Percentiles rank a stretch among this genome's conserved stretches.
These are phyloP conservation scores for Tolypocladium inflatum DNA, from an alignment of 2,329 filamentous ascomycete genomes.

Conservation along the genomic window DNA sequence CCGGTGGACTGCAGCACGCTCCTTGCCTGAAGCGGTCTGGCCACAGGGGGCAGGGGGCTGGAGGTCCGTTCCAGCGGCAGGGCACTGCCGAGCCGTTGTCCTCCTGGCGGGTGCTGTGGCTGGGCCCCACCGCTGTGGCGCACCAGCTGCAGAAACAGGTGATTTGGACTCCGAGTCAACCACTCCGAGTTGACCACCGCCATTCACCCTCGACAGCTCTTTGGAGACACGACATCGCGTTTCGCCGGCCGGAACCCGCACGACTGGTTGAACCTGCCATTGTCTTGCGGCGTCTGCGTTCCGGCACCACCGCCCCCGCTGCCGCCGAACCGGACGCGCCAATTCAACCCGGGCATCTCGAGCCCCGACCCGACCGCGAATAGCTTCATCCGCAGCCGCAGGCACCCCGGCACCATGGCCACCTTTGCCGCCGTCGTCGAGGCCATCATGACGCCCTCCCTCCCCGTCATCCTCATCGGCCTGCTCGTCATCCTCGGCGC, in stretches of 20 bases:
- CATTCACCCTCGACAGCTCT: neutral
- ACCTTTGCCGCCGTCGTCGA: constrained; percentile 33
- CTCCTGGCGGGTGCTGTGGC: neutral
- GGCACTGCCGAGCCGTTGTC: no score
- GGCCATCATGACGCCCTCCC: constrained; percentile 49
- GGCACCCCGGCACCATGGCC: constrained; percentile 20
- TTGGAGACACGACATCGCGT: neutral
- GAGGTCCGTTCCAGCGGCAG: no score
- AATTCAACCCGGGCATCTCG: neutral
- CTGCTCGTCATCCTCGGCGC: constrained; percentile 60
- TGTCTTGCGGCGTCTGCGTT: neutral
- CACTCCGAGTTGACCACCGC: no score
- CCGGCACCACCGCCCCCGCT: constrained; percentile 1
- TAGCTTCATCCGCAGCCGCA: neutral
- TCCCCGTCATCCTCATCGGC: constrained; percentile 56
- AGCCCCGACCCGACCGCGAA: neutral
- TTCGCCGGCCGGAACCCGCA: neutral
- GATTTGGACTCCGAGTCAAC: neutral
- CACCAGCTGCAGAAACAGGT: neutral
- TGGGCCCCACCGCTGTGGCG: neutral
- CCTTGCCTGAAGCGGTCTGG: neutral
- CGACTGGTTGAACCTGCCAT: neutral
- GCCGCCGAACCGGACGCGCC: neutral
- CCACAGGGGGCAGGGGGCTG: no score
- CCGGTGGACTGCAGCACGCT: neutral